Evolutionary conservation across 2,329 filamentous ascomycete genomes (phyloP).

Genomic region (Aspergillus flavus): DNA sequence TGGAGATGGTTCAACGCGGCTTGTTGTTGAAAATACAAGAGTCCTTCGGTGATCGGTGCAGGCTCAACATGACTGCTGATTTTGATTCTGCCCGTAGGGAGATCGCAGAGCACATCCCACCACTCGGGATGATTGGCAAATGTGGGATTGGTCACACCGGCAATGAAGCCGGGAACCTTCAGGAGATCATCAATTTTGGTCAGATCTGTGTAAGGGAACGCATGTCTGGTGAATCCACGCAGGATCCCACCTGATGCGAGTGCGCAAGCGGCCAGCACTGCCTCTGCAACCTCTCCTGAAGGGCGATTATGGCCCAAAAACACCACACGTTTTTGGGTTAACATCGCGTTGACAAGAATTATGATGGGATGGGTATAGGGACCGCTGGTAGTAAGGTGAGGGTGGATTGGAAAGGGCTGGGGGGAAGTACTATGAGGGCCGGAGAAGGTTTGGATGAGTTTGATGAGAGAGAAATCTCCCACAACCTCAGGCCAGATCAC

Average conservation of each 20-base stretch:
- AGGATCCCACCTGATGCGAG: slow-evolving; percentile 90
- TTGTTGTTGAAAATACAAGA: slow-evolving; percentile 84
- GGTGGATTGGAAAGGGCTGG: slow-evolving; percentile 81
- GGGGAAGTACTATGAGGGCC: slow-evolving; percentile 78
- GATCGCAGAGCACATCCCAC: slow-evolving; percentile 96
- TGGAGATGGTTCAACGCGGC: slow-evolving; percentile 29
- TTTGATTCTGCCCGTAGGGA: slow-evolving; percentile 89
- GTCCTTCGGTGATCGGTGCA: slow-evolving; percentile 79
- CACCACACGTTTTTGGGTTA: slow-evolving; percentile 95
- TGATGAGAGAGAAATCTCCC: slow-evolving; percentile 95
- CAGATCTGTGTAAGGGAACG: slow-evolving; percentile 96
- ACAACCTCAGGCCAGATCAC: slow-evolving; percentile 94
- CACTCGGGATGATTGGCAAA: slow-evolving; percentile 95
- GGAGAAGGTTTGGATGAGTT: slow-evolving; percentile 93
- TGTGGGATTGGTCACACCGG: slow-evolving; percentile 94
- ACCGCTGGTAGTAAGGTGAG: slow-evolving; percentile 91
- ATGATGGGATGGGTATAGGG: slow-evolving; percentile 91
- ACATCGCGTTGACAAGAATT: slow-evolving; percentile 87
- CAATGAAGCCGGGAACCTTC: slow-evolving; percentile 95
- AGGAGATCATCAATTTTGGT: slow-evolving; percentile 97
- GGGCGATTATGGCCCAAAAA: slow-evolving; percentile 95
- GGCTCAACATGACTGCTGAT: slow-evolving; percentile 87
- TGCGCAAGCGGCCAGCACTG: slow-evolving; percentile 95
- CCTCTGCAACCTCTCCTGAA: slow-evolving; percentile 93
- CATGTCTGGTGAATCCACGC: slow-evolving; percentile 90